These are phyloP conservation scores for Mycena chlorophos DNA, from an alignment of 768 basidiomycete species.

Conservation along the genomic window DNA sequence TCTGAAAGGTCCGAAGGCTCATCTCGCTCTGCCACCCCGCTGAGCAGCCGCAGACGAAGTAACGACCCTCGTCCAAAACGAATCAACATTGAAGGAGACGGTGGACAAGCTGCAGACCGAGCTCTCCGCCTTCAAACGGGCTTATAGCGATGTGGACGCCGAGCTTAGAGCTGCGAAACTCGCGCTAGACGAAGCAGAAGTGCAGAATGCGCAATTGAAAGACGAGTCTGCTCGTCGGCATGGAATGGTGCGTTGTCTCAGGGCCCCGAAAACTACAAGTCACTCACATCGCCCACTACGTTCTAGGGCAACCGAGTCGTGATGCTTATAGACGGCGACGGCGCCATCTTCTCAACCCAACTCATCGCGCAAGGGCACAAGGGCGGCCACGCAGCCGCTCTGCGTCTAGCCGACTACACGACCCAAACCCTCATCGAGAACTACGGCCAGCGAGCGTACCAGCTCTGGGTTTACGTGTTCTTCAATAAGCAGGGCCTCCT, in stretches of 20 bases:
- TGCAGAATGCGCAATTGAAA: conserved; percentile 29
- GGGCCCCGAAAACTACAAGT: conserved; percentile 24
- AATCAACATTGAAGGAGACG: conserved; percentile 30
- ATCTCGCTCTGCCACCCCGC: not conserved
- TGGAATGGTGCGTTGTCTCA: conserved; percentile 40
- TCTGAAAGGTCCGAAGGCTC: conserved; percentile 8
- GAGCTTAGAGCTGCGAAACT: conserved; percentile 24
- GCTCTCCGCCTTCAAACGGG: conserved; percentile 44
- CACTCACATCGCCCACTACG: not conserved
- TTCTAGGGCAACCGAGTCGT: conserved; percentile 44
- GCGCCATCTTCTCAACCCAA: conserved; percentile 56
- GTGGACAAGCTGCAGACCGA: conserved; percentile 43
- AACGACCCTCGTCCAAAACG: conserved; percentile 36
- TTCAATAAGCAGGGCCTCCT: conserved; percentile 63
- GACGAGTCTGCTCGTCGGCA: conserved; percentile 21
- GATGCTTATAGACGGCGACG: conserved; percentile 67
- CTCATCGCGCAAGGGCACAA: conserved; percentile 55
- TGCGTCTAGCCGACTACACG: conserved; percentile 44
- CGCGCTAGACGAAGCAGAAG: conserved; percentile 16
- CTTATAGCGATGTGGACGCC: conserved; percentile 40
- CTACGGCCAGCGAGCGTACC: conserved; percentile 43
- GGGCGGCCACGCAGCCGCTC: conserved; percentile 61
- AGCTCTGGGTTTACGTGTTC: conserved; percentile 67
- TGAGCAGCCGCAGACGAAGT: conserved; percentile 39
- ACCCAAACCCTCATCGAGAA: conserved; percentile 35